These are phyloP conservation scores for Penicillium sp. DNA, from an alignment of 2,329 filamentous ascomycete genomes.

Conservation along the genomic window DNA sequence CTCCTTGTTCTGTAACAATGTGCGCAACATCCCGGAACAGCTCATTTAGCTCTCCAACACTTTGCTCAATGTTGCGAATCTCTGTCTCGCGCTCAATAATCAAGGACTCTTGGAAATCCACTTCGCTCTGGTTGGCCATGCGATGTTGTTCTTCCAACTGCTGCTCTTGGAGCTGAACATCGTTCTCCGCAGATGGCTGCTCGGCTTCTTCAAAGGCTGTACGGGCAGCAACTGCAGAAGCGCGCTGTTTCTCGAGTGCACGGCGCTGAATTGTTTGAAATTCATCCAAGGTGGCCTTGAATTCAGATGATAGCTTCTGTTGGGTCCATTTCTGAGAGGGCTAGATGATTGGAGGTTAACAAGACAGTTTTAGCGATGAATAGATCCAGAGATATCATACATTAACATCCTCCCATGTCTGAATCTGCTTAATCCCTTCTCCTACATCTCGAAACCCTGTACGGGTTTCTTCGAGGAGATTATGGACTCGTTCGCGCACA, in stretches of 20 bases:
- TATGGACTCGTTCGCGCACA: slow-evolving; percentile 85
- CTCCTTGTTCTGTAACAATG: slow-evolving; percentile 92
- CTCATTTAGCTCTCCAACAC: slow-evolving; percentile 91
- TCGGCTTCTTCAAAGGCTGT: slow-evolving; percentile 66
- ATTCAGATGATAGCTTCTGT: slow-evolving; percentile 90
- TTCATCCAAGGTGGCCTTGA: slow-evolving; percentile 81
- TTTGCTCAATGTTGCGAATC: slow-evolving; percentile 96
- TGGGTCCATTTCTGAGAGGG: slow-evolving; percentile 96
- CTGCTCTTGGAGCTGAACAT: slow-evolving; percentile 60
- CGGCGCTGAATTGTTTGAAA: slow-evolving; percentile 90
- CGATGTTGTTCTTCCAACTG: slow-evolving; percentile 74
- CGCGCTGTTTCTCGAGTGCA: slow-evolving; percentile 88
- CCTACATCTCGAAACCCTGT: slow-evolving; percentile 87
- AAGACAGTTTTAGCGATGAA: not conserved
- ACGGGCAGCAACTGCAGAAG: slow-evolving; percentile 78
- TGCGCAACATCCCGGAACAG: slow-evolving; percentile 97
- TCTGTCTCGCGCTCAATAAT: slow-evolving; percentile 96
- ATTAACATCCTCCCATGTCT: slow-evolving; percentile 80
- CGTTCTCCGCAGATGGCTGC: slow-evolving; percentile 32
- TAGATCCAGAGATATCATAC: slow-evolving; percentile 48
- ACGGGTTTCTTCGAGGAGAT: slow-evolving; percentile 80
- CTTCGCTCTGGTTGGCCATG: slow-evolving; percentile 86
- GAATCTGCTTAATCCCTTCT: slow-evolving; percentile 89
- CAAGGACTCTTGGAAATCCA: slow-evolving; percentile 93
- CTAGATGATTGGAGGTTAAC: slow-evolving; percentile 46